Conservation (phyloP, 2,329 filamentous ascomycete species). For the Aureobasidium zeae region DNA sequence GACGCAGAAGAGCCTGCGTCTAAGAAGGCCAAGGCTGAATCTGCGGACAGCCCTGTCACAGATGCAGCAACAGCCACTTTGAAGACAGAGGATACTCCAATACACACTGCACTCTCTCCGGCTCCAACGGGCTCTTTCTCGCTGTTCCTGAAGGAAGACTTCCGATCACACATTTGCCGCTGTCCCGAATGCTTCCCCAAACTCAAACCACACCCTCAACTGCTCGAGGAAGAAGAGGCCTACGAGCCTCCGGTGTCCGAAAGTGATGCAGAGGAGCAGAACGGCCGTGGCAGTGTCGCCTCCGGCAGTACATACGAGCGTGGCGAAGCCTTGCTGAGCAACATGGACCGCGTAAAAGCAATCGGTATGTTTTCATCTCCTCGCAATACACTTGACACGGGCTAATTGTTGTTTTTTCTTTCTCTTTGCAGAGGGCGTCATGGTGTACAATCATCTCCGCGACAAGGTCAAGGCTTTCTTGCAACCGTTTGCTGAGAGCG, state of each 20-base stretch:
- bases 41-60: too few species aligned
- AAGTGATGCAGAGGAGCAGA: slow-evolving; percentile 43
- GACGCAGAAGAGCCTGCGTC: not conserved
- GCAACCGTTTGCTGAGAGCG: slow-evolving; percentile 86
- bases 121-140: slow-evolving; percentile 56
- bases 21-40: slow-evolving; percentile 1
- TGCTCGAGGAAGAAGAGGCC: slow-evolving; percentile 86
- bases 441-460: slow-evolving; percentile 95
- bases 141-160: slow-evolving; percentile 70
- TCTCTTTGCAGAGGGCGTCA: slow-evolving; percentile 59
- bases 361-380: slow-evolving; percentile 42
- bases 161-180: slow-evolving; percentile 73
- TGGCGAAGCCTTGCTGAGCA: slow-evolving; percentile 83
- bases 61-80: not conserved
- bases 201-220: slow-evolving; percentile 62
- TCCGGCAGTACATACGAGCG: slow-evolving; percentile 81
- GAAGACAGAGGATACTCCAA: not conserved
- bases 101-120: slow-evolving; percentile 42
- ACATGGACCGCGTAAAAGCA: slow-evolving; percentile 82
- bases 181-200: slow-evolving; percentile 71
- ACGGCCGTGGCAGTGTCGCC: slow-evolving; percentile 48
- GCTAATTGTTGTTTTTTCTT: too few species aligned
- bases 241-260: slow-evolving; percentile 84
- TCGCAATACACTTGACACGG: too few species aligned
- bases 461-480: slow-evolving; percentile 94